Conservation (phyloP, 1,284 basidiomycete genomes). For the Polyporus tsugae region DNA sequence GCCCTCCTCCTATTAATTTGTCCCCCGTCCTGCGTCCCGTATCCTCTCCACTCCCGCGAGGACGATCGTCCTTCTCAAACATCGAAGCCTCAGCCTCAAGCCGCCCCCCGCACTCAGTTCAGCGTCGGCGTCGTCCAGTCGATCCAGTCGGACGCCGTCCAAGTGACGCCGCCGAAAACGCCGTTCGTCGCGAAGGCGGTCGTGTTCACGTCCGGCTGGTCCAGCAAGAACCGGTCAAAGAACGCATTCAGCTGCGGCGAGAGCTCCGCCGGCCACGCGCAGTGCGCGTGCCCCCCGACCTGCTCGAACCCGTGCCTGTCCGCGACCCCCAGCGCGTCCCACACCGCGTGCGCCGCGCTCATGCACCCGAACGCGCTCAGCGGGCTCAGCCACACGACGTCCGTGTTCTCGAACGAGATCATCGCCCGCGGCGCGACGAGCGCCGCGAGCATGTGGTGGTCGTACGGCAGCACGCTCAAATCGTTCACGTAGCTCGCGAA, state of each 20-base stretch:
- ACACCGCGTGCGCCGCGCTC: slow-evolving; percentile 57
- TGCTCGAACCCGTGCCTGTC: slow-evolving; percentile 58
- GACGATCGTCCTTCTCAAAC: neutral
- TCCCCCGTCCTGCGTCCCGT: too few species aligned
- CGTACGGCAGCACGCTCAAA: slow-evolving; percentile 54
- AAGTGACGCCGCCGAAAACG: slow-evolving; percentile 49
- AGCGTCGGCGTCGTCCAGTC: slow-evolving; percentile 57
- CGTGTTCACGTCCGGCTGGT: slow-evolving; percentile 51
- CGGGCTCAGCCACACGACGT: slow-evolving; percentile 59
- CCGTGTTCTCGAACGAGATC: slow-evolving; percentile 59
- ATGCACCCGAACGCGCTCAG: slow-evolving; percentile 56
- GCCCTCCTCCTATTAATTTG: neutral
- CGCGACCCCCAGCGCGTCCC: slow-evolving; percentile 54
- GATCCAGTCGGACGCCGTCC: slow-evolving; percentile 52
- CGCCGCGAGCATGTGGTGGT: slow-evolving; percentile 60
- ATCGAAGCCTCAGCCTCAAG: neutral
- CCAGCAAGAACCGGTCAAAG: slow-evolving; percentile 60
- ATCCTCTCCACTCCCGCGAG: too few species aligned
- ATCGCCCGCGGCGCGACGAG: slow-evolving; percentile 61
- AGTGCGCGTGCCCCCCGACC: slow-evolving; percentile 60
- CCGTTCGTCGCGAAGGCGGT: slow-evolving; percentile 55
- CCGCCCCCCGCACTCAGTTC: neutral
- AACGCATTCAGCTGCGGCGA: slow-evolving; percentile 55
- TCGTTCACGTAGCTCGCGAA: slow-evolving; percentile 55
- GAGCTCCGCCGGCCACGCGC: slow-evolving; percentile 54